Evolutionary conservation across 2,329 filamentous ascomycete genomes (phyloP).

Genomic region (Colletotrichum higginsianum): DNA sequence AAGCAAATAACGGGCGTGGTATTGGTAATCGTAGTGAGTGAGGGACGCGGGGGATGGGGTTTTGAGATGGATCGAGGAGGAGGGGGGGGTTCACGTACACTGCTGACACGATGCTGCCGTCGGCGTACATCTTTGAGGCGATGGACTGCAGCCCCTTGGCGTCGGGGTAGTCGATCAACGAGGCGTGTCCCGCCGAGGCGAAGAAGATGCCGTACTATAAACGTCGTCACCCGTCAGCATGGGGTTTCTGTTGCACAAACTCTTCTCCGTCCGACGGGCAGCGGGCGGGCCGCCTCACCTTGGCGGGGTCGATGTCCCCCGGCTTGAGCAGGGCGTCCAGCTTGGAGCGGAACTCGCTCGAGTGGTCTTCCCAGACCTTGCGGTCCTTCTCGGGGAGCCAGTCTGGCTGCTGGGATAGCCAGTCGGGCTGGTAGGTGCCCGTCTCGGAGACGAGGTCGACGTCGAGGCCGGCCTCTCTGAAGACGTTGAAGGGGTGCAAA

Average conservation of each 20-base stretch:
- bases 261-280: not conserved
- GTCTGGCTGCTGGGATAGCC: slow-evolving; percentile 59
- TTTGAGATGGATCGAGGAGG: not conserved
- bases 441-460: slow-evolving; percentile 63
- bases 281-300: not conserved
- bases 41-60: no score
- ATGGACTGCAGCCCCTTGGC: slow-evolving; percentile 58
- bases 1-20: not conserved
- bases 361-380: slow-evolving; percentile 55
- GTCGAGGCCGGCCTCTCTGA: slow-evolving; percentile 60
- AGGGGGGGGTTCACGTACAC: slow-evolving; percentile 46
- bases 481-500: slow-evolving; percentile 63
- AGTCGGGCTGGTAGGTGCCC: slow-evolving; percentile 59
- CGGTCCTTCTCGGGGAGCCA: slow-evolving; percentile 58
- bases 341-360: slow-evolving; percentile 61
- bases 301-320: slow-evolving; percentile 49
- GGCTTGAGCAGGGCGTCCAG: slow-evolving; percentile 59
- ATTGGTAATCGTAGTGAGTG: not conserved
- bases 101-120: slow-evolving; percentile 58
- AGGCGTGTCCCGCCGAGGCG: slow-evolving; percentile 60
- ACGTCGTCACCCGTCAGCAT: not conserved
- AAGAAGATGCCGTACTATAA: slow-evolving; percentile 55
- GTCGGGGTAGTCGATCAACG: slow-evolving; percentile 62
- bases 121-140: slow-evolving; percentile 56
- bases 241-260: not conserved